phyloP scores from a whole-genome alignment of 495 filamentous ascomycete genomes.

The Poronia punctata region DNA sequence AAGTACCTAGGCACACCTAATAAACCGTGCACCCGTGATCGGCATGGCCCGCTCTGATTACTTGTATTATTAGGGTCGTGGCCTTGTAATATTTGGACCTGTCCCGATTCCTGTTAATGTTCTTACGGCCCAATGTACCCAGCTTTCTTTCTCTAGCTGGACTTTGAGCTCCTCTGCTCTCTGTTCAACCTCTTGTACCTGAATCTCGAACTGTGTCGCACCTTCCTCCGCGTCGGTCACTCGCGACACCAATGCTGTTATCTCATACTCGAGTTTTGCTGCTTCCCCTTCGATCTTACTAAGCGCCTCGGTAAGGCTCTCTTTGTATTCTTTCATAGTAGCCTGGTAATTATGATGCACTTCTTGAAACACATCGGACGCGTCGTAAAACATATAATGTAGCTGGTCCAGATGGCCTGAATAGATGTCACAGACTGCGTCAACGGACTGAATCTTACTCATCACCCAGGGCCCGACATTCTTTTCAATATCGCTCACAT shows the following conservation, averaged over 20 bases:
- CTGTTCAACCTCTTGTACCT: constrained; percentile 72
- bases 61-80: constrained; percentile 10
- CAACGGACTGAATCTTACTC: constrained; percentile 53
- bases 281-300: constrained; percentile 77
- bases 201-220: constrained; percentile 69
- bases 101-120: constrained; percentile 54
- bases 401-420: constrained; percentile 56
- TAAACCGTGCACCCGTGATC: background rate
- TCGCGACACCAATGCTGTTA: constrained; percentile 69
- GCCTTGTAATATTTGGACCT: constrained; percentile 44
- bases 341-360: constrained; percentile 61
- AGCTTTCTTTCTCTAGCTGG: constrained; percentile 56
- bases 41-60: constrained; percentile 2
- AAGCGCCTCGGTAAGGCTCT: constrained; percentile 61
- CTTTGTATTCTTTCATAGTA: constrained; percentile 58
- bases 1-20: too few relatives aligned
- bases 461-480: constrained; percentile 60
- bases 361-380: constrained; percentile 54
- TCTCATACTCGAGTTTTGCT: constrained; percentile 91
- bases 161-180: constrained; percentile 63
- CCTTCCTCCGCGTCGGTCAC: constrained; percentile 86
- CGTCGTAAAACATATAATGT: constrained; percentile 61
- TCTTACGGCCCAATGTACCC: constrained; percentile 52
- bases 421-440: constrained; percentile 54
- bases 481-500: constrained; percentile 42